Conservation (phyloP, 805 yeast genomes). For the Candida suzukii region DNA sequence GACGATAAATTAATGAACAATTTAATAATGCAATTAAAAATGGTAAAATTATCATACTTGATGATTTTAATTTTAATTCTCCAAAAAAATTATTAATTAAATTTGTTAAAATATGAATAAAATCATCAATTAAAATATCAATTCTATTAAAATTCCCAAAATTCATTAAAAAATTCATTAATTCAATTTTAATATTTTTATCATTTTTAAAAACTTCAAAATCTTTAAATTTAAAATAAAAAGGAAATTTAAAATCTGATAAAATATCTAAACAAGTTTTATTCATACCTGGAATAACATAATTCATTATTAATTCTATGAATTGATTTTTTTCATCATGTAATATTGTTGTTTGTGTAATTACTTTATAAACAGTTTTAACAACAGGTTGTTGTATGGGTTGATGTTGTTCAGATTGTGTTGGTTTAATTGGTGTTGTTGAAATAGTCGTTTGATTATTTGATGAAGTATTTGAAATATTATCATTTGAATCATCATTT, state of each 20-base stretch:
- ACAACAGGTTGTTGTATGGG: not conserved
- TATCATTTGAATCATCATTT: constrained; percentile 5
- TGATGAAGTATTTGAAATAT: too few relatives aligned
- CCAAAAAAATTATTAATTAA: constrained; percentile 18
- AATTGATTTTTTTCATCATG: constrained; percentile 33
- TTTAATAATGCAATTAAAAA: constrained; percentile 53
- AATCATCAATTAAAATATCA: constrained; percentile 40
- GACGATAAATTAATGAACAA: constrained; percentile 49
- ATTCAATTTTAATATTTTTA: constrained; percentile 21
- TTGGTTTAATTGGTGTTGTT: not conserved
- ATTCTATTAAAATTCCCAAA: constrained; percentile 38
- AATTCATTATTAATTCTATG: constrained; percentile 26
- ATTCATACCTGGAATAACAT: constrained; percentile 29
- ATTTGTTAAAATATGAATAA: constrained; percentile 27
- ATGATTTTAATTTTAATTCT: too few relatives aligned
- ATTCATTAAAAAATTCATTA: constrained; percentile 36
- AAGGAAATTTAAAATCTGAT: constrained; percentile 25
- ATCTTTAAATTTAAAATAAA: constrained; percentile 18
- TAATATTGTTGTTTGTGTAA: constrained; percentile 23
- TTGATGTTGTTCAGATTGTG: not conserved
- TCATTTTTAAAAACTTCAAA: constrained; percentile 20
- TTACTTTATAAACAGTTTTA: constrained; percentile 4
- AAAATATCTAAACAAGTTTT: constrained; percentile 27
- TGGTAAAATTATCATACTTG: constrained; percentile 38
- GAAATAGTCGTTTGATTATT: not conserved